Evolutionary conservation across 192 early-diverging fungal genomes (phyloP).

Genomic region (Backusella macrospora): DNA sequence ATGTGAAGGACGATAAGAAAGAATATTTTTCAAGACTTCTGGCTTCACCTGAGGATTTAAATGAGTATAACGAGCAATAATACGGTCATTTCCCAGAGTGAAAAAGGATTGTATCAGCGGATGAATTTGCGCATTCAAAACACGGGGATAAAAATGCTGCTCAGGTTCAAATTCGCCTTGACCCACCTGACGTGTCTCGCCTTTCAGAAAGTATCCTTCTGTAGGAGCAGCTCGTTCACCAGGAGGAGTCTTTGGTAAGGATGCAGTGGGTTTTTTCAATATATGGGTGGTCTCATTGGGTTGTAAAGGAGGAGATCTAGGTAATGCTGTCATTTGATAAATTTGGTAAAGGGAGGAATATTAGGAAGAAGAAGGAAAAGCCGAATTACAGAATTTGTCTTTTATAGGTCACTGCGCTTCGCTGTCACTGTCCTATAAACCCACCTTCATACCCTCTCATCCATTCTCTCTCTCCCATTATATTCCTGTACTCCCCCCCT

Average conservation of each 20-base stretch:
- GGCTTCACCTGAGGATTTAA: slow-evolving; percentile 81
- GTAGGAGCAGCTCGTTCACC: slow-evolving; percentile 11
- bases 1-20: slow-evolving; percentile 71
- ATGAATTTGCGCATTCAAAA: slow-evolving; percentile 87
- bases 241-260: slow-evolving; percentile 26
- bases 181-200: slow-evolving; percentile 27
- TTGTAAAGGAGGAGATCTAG: slow-evolving; percentile 14
- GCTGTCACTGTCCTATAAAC: too few species aligned
- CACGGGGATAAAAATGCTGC: slow-evolving; percentile 86
- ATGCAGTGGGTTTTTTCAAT: neutral
- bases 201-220: neutral
- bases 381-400: neutral
- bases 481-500: neutral
- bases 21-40: slow-evolving; percentile 60
- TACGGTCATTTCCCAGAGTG: slow-evolving; percentile 85
- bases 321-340: neutral
- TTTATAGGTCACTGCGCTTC: neutral
- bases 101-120: slow-evolving; percentile 86
- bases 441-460: too few species aligned
- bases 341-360: neutral
- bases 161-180: slow-evolving; percentile 79
- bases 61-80: slow-evolving; percentile 84
- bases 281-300: slow-evolving; percentile 3
- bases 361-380: slow-evolving; percentile 2
- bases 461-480: neutral